Conservation (phyloP, 176 grass and related monocot genomes). For the Rhynchospora breviuscula region DNA sequence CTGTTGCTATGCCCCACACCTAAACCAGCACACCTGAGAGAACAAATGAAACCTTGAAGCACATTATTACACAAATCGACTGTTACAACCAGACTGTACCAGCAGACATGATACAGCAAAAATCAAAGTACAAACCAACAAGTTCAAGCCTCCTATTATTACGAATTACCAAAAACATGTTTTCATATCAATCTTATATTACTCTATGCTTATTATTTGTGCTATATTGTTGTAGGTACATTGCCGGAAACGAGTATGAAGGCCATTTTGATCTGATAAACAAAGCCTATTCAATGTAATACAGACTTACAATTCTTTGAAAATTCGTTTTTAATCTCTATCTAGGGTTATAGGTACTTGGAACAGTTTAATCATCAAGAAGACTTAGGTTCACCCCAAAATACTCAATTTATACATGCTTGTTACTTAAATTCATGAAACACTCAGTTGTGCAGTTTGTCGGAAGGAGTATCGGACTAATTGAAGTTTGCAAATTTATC, state of each 20-base stretch:
- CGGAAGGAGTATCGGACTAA: not conserved
- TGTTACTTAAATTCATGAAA: not conserved
- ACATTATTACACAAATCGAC: too few species aligned
- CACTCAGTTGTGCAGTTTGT: not conserved
- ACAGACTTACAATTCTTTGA: not conserved
- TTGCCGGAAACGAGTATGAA: conserved; percentile 72
- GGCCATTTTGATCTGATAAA: conserved; percentile 88
- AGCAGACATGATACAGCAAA: too few species aligned
- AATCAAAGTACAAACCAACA: too few species aligned
- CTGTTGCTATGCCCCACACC: too few species aligned
- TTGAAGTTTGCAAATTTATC: not conserved
- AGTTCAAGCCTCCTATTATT: too few species aligned
- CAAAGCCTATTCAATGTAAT: conserved; percentile 96
- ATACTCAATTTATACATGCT: not conserved
- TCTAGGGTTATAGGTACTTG: not conserved
- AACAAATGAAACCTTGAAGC: too few species aligned
- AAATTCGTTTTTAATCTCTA: conserved; percentile 8
- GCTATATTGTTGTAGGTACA: conserved; percentile 60
- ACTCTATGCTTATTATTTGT: not conserved
- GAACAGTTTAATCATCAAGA: not conserved
- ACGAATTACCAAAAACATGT: too few species aligned
- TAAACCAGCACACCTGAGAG: too few species aligned
- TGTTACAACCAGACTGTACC: too few species aligned
- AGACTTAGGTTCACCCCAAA: not conserved
- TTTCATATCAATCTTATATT: not conserved